Evolutionary conservation across 371 early-diverging fungal genomes (phyloP), one percentile per base, ranked within the genome.

Genomic region (Syncephalastrum racemosum): DNA sequence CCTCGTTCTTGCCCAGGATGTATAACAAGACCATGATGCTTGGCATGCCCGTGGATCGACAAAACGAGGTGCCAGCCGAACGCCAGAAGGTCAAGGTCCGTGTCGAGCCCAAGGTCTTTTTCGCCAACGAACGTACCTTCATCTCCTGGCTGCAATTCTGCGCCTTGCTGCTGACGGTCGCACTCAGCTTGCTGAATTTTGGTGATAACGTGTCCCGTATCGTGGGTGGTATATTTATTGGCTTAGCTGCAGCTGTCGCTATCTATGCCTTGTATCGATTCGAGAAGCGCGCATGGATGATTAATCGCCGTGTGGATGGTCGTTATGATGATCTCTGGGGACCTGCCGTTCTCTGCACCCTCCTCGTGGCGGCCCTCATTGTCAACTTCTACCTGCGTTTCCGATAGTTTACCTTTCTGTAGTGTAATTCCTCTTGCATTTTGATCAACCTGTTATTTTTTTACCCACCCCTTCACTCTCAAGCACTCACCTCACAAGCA

Each of bases 81-180:
- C 52, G 59, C 2, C 58, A 52, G 22, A 68, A 62, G 42, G 53
- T 62, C 47, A 67, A 67, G 14, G 92, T 94, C 36, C 85, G 96
- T 23, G 90, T 98, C 0, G 99, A 99, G 60, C 99, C 99, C 49
- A 99, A 99, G 76, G 97, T 96, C 19, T 99, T 92, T 77, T 99
- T 99, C 83, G 99, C 99, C 43, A 99, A 99, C 71, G 99, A 99
- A 75, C 86, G 99, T 57, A 99, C 99, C 1, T 99, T 99, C 76
- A 80, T 99, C 51, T 88, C 95, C 16, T 91, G 92, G 92, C 73
- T 91, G 40, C 87, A 91, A 71, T 91, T 91, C 67, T 80, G 89
- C 25, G 85, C 90, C 15, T 67, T 91, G 42, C 69, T 94, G n/a
- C 82, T 90, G 4, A 89, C 88, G 4, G 75, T 95, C 2, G 85